Conservation (phyloP, 148 eudicot genomes). For the Pouteria glomerata region DNA sequence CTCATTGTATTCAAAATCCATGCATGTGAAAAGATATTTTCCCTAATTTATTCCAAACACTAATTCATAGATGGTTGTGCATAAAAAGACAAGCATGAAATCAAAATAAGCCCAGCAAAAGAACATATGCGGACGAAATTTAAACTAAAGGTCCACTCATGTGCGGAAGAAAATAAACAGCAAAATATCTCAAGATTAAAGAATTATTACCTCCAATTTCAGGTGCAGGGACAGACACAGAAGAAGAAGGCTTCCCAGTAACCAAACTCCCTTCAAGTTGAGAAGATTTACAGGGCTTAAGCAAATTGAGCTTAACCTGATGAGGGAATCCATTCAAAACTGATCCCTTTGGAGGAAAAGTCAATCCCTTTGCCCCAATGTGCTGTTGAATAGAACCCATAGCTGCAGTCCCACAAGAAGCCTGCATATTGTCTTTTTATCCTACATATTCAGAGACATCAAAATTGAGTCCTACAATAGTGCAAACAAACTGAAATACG, state of each 20-base stretch:
- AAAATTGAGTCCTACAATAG: not conserved
- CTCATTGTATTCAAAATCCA: not conserved
- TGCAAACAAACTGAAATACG: not conserved
- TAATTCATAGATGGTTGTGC: not conserved
- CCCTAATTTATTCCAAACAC: not conserved
- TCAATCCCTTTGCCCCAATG: slow-evolving; percentile 25
- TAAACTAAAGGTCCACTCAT: not conserved
- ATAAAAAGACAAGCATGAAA: not conserved
- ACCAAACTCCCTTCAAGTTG: slow-evolving; percentile 50
- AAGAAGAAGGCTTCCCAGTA: slow-evolving; percentile 40
- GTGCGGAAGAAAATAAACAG: not conserved
- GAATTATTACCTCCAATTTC: slow-evolving; percentile 45
- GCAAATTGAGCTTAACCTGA: slow-evolving; percentile 23
- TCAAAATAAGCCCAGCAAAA: not conserved
- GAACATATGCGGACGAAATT: not conserved
- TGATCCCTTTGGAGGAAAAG: slow-evolving; percentile 21
- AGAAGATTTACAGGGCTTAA: slow-evolving; percentile 35
- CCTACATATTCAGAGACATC: not conserved
- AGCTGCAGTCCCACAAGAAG: slow-evolving; percentile 34
- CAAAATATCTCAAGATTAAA: not conserved
- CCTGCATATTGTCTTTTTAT: slow-evolving; percentile 36
- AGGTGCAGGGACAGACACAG: slow-evolving; percentile 38
- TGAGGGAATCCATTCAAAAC: slow-evolving; percentile 12
- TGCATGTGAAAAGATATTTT: not conserved
- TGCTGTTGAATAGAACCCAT: slow-evolving; percentile 62